Evolutionary conservation across 2,329 filamentous ascomycete species (phyloP).

Genomic region (Dryadomyces sulphureus): DNA sequence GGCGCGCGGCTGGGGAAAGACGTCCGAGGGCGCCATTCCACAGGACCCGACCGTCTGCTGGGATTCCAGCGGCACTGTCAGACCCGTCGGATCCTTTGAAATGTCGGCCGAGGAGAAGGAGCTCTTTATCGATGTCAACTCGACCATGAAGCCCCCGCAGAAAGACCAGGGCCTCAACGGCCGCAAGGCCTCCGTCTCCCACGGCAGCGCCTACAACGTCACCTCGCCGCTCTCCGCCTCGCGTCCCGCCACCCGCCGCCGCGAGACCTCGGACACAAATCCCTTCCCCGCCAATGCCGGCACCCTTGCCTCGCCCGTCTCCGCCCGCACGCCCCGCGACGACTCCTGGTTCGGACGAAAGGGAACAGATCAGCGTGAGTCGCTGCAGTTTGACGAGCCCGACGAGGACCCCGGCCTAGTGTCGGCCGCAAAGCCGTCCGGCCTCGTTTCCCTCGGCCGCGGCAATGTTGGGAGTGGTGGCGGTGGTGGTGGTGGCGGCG

Average conservation of each 20-base stretch:
- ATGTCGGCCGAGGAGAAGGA: constrained; percentile 50
- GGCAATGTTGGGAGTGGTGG: constrained; percentile 27
- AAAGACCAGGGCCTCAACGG: constrained; percentile 54
- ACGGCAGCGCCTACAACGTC: constrained; percentile 50
- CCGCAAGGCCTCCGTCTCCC: constrained; percentile 73
- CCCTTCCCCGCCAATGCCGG: constrained; percentile 34
- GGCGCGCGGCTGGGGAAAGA: constrained; percentile 61
- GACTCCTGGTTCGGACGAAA: constrained; percentile 48
- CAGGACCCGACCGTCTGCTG: constrained; percentile 87
- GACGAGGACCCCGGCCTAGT: constrained; percentile 30
- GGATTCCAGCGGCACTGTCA: constrained; percentile 56
- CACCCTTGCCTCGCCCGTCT: constrained; percentile 45
- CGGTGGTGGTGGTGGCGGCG: too few relatives aligned
- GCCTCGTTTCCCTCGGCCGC: constrained; percentile 35
- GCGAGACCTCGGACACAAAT: constrained; percentile 64
- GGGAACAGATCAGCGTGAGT: constrained; percentile 36
- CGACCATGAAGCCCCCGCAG: constrained; percentile 75
- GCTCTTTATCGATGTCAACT: constrained; percentile 85
- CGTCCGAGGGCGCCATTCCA: constrained; percentile 54
- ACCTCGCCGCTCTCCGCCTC: constrained; percentile 57
- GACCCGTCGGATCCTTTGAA: constrained; percentile 58
- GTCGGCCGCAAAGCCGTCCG: constrained; percentile 16
- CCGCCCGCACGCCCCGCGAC: constrained; percentile 42
- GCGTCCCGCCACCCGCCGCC: constrained; percentile 63
- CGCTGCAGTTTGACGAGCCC: constrained; percentile 32